Conservation (phyloP, 371 early-diverging fungal species). For the Amoeboaphelidium protococcarum region DNA sequence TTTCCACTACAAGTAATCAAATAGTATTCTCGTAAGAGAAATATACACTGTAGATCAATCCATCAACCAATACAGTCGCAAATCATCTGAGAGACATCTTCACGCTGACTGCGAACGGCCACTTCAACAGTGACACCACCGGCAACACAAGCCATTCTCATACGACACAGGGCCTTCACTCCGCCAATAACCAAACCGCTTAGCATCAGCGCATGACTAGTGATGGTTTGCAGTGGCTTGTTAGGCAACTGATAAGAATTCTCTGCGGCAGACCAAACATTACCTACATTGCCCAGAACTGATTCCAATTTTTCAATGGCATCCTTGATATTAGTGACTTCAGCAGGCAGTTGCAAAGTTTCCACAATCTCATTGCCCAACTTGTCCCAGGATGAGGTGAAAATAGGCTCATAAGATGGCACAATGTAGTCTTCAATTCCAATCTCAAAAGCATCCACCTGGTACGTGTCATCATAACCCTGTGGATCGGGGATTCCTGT, state of each 20-base stretch:
- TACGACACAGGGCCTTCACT: conserved; percentile 35
- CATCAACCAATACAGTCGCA: too few species aligned
- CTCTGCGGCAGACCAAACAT: conserved; percentile 58
- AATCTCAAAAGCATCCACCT: conserved; percentile 62
- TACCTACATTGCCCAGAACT: conserved; percentile 34
- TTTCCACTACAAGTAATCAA: too few species aligned
- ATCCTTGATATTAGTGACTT: conserved; percentile 32
- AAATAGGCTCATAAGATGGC: conserved; percentile 45
- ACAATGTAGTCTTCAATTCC: conserved; percentile 61
- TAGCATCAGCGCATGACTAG: conserved; percentile 55
- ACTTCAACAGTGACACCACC: conserved; percentile 75
- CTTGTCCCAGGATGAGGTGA: conserved; percentile 46
- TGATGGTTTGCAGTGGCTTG: conserved; percentile 33
- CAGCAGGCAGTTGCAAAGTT: conserved; percentile 54
- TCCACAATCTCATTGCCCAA: conserved; percentile 38
- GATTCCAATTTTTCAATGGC: conserved; percentile 1
- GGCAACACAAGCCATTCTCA: conserved; percentile 41
- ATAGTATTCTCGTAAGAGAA: too few species aligned
- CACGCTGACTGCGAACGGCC: conserved; percentile 24
- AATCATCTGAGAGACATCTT: too few species aligned
- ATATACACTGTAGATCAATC: too few species aligned
- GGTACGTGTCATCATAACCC: conserved; percentile 85
- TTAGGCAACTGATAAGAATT: conserved; percentile 33
- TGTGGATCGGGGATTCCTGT: conserved; percentile 43
- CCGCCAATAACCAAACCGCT: conserved; percentile 65